A percentile compares a stretch with the other conserved stretches of the same genome.
Conservation (phyloP, 2,329 filamentous ascomycete species). For the Aureobasidium sp. region DNA sequence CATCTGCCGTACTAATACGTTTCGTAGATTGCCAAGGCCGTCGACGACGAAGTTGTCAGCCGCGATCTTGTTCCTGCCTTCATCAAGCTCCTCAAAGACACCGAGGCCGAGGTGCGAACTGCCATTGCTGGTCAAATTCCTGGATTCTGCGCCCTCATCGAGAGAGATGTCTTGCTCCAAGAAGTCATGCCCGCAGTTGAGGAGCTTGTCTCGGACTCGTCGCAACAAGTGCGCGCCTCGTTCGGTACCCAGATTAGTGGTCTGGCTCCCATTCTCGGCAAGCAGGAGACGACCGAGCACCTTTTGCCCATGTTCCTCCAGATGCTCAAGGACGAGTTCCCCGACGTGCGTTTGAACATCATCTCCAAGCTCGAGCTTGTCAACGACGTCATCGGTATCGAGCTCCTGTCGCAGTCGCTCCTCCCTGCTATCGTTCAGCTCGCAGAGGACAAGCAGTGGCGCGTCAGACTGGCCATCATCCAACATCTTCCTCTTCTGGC, state of each 20-base stretch:
- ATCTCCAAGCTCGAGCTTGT: conserved; percentile 99
- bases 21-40: conserved; percentile 85
- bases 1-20: not conserved
- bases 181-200: conserved; percentile 97
- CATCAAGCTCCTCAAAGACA: conserved; percentile 95
- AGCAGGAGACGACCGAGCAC: conserved; percentile 96
- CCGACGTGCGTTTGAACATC: conserved; percentile 95
- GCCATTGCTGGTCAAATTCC: conserved; percentile 97
- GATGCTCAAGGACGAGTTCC: conserved; percentile 99
- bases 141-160: conserved; percentile 87
- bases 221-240: conserved; percentile 92
- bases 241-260: conserved; percentile 96
- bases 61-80: conserved; percentile 93
- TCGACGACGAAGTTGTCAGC: conserved; percentile 92
- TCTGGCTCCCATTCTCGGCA: conserved; percentile 91
- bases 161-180: conserved; percentile 79
- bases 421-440: conserved; percentile 95
- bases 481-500: conserved; percentile 97
- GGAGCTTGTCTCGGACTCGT: conserved; percentile 90
- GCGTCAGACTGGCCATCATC: conserved; percentile 94
- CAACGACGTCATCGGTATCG: conserved; percentile 98
- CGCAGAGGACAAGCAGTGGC: conserved; percentile 98
- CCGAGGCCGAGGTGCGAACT: conserved; percentile 93
- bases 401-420: conserved; percentile 89
- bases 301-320: conserved; percentile 97